Conservation (phyloP, 352 stramenopile species). For the Elongisporangium senticosum region DNA sequence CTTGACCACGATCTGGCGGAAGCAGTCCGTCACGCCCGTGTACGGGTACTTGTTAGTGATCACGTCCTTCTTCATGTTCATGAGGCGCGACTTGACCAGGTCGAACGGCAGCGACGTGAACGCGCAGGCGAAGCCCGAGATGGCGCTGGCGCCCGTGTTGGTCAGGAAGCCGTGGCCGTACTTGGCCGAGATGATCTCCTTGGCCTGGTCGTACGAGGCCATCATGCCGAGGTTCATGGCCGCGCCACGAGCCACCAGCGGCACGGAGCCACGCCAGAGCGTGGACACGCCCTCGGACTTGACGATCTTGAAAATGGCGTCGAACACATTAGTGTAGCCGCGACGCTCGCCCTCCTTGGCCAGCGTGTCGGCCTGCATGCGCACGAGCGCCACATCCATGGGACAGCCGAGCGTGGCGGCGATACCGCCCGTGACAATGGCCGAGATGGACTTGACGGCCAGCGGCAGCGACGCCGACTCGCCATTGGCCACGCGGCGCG, state of each 20-base stretch:
- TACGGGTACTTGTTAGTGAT: conserved; percentile 92
- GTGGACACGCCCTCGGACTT: conserved; percentile 83
- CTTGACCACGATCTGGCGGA: conserved; percentile 91
- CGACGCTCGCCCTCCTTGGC: conserved; percentile 86
- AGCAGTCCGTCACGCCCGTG: conserved; percentile 93
- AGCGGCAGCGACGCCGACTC: conserved; percentile 66
- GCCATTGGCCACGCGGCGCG: conserved; percentile 57
- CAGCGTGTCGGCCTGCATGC: conserved; percentile 97
- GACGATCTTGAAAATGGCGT: conserved; percentile 90
- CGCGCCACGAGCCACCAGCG: conserved; percentile 95
- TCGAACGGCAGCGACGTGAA: conserved; percentile 99
- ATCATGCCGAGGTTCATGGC: conserved; percentile 99
- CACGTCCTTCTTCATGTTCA: conserved; percentile 95
- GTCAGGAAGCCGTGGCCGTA: conserved; percentile 81
- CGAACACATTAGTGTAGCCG: conserved; percentile 99
- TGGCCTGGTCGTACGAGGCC: conserved; percentile 98
- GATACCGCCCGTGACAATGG: conserved; percentile 77
- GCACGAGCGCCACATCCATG: conserved; percentile 97
- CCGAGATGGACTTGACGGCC: conserved; percentile 66
- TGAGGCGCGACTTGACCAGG: conserved; percentile 97
- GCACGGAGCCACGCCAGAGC: conserved; percentile 88
- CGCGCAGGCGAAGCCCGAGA: conserved; percentile 97
- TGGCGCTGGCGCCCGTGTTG: conserved; percentile 90
- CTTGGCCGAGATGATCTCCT: conserved; percentile 79
- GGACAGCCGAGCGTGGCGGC: conserved; percentile 96